Evolutionary conservation across 2,329 filamentous ascomycete species (phyloP).

Genomic region (Claviceps pusilla): DNA sequence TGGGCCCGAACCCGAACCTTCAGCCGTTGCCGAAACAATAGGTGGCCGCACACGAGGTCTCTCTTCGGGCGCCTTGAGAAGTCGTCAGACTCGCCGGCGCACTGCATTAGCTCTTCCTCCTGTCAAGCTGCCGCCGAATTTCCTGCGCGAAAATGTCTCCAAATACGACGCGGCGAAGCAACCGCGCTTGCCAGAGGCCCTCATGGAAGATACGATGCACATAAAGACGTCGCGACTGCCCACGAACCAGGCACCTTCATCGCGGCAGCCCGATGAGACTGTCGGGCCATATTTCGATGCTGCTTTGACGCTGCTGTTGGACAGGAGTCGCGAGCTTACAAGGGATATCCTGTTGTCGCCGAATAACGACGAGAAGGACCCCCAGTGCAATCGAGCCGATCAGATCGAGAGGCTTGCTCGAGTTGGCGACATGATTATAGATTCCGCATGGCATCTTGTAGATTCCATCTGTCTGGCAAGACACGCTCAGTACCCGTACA

Average conservation of each 20-base stretch:
- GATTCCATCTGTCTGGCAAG: constrained; percentile 20
- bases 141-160: constrained; percentile 36
- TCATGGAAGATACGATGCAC: constrained; percentile 18
- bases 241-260: constrained; percentile 11
- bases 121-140: constrained; percentile 40
- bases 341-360: constrained; percentile 6
- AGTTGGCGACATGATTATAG: constrained; percentile 21
- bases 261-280: constrained; percentile 12
- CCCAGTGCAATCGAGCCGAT: constrained; percentile 5
- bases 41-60: constrained; percentile 15
- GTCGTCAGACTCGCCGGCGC: constrained; percentile 18
- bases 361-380: constrained; percentile 2
- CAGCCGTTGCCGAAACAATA: constrained; percentile 14
- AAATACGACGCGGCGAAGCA: constrained; percentile 12
- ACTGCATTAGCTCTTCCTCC: constrained; percentile 30
- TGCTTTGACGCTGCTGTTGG: constrained; percentile 11
- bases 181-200: constrained; percentile 17
- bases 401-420: constrained; percentile 10
- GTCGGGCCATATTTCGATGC: constrained; percentile 19
- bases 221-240: constrained; percentile 18
- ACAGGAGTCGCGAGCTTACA: constrained; percentile 9
- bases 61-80: constrained; percentile 14
- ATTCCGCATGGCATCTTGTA: constrained; percentile 21
- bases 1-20: constrained; percentile 15
- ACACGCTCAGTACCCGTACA: constrained; percentile 20